phyloP scores from a whole-genome alignment of 768 basidiomycete species.

The Tylopilus vinaceipallidus region DNA sequence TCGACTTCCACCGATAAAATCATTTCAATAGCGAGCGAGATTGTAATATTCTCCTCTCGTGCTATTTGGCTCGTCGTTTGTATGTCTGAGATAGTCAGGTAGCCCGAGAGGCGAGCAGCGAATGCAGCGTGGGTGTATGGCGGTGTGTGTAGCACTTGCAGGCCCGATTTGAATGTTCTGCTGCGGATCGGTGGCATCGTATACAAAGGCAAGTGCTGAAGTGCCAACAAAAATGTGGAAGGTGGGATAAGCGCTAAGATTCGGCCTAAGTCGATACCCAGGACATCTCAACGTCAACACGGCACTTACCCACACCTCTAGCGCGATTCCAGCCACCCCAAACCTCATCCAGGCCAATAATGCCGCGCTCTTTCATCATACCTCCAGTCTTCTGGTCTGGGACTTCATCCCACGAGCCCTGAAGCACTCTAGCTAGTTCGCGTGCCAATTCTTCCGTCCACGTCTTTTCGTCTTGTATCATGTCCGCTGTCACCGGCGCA shows the following conservation, averaged over 20 bases:
- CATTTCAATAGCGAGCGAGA: constrained; percentile 78
- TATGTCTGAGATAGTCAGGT: constrained; percentile 49
- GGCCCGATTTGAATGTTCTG: constrained; percentile 68
- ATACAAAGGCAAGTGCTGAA: constrained; percentile 62
- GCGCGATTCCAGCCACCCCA: constrained; percentile 97
- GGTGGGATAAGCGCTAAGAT: constrained; percentile 90
- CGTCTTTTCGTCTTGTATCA: constrained; percentile 75
- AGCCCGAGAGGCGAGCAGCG: constrained; percentile 56
- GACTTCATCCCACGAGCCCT: constrained; percentile 34
- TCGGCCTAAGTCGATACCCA: too few relatives aligned
- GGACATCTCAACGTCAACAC: too few relatives aligned
- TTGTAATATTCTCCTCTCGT: constrained; percentile 63
- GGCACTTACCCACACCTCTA: constrained; percentile 78
- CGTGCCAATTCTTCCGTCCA: constrained; percentile 81
- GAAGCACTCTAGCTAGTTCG: constrained; percentile 77
- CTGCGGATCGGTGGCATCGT: constrained; percentile 67
- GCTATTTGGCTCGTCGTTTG: constrained; percentile 73
- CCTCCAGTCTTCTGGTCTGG: constrained; percentile 37
- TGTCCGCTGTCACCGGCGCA: constrained; percentile 83
- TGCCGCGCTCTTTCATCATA: constrained; percentile 75
- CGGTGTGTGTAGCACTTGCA: constrained; percentile 84
- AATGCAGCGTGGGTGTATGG: constrained; percentile 69
- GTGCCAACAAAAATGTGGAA: constrained; percentile 72
- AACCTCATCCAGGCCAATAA: constrained; percentile 87
- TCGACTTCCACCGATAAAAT: constrained; percentile 68